Evolutionary conservation across 2,329 filamentous ascomycete species (phyloP).

Genomic region (Colletotrichum gloeosporioides): DNA sequence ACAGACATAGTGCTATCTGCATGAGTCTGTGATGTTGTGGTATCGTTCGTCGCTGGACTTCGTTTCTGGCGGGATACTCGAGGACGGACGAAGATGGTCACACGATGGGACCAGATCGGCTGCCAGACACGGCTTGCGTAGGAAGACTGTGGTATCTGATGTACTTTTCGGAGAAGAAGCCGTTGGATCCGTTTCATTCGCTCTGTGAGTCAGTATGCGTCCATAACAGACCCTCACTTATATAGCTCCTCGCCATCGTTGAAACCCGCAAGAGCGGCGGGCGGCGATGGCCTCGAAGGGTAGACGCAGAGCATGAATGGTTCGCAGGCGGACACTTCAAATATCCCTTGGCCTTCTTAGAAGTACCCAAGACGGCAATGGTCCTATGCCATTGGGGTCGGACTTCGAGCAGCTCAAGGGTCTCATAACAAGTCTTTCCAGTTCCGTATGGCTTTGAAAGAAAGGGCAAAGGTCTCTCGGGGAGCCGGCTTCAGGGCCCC

Average conservation of each 20-base stretch:
- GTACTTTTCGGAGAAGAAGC: neutral
- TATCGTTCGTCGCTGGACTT: neutral
- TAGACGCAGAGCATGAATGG: neutral
- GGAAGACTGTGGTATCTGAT: neutral
- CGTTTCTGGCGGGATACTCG: neutral
- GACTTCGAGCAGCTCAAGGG: neutral
- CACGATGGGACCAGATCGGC: neutral
- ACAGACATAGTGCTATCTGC: fast-evolving
- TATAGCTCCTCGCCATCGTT: neutral
- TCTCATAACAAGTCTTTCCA: neutral
- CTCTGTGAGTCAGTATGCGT: neutral
- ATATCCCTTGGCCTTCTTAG: neutral
- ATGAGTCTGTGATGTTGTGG: fast-evolving
- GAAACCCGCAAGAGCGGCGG: neutral
- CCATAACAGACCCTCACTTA: neutral
- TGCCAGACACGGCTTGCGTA: neutral
- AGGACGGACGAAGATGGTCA: neutral
- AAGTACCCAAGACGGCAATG: neutral
- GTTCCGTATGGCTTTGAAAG: neutral
- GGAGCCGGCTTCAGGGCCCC: neutral
- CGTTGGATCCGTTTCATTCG: neutral
- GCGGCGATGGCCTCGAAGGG: neutral
- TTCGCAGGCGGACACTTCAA: neutral
- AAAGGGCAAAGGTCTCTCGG: neutral
- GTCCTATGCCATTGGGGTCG: too few relatives aligned